phyloP scores from a whole-genome alignment of 2,329 filamentous ascomycete genomes.

The Aplosporella prunicola region DNA sequence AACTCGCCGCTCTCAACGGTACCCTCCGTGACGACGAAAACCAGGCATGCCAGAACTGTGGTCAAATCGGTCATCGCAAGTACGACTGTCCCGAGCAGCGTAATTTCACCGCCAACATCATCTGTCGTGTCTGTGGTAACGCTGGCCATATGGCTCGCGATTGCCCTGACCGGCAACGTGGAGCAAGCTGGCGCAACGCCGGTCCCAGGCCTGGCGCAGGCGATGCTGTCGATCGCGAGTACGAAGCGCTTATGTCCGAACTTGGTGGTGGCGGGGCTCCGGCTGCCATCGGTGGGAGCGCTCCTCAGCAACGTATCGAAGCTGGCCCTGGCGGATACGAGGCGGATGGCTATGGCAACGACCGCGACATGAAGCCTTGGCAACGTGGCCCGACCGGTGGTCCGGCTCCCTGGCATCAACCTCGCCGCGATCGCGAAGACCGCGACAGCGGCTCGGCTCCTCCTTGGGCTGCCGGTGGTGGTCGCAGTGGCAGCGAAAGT shows the following conservation, averaged over 20 bases:
- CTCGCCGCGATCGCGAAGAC: conserved; percentile 37
- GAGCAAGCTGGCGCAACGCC: conserved; percentile 78
- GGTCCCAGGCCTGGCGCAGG: conserved; percentile 56
- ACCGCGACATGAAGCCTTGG: conserved; percentile 71
- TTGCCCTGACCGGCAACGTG: conserved; percentile 88
- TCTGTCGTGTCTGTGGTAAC: conserved; percentile 96
- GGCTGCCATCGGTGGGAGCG: conserved; percentile 39
- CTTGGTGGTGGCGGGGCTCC: conserved; percentile 65
- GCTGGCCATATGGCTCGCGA: conserved; percentile 97
- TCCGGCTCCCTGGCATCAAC: conserved; percentile 65
- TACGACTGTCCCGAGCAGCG: conserved; percentile 97
- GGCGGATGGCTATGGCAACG: conserved; percentile 26
- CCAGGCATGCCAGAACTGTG: conserved; percentile 97
- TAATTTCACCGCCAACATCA: conserved; percentile 98
- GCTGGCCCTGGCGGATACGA: conserved; percentile 61
- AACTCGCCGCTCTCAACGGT: conserved; percentile 96
- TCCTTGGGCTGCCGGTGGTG: conserved; percentile 23
- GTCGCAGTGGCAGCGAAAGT: conserved; percentile 20
- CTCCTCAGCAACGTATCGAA: conserved; percentile 72
- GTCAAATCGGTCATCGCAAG: conserved; percentile 97
- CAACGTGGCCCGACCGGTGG: conserved; percentile 76
- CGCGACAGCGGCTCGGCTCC: conserved; percentile 36
- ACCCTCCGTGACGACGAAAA: conserved; percentile 98
- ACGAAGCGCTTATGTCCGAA: conserved; percentile 99
- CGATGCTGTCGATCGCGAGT: conserved; percentile 85